Conservation (phyloP, 2,329 filamentous ascomycete genomes). For the Helotiales sp. region DNA sequence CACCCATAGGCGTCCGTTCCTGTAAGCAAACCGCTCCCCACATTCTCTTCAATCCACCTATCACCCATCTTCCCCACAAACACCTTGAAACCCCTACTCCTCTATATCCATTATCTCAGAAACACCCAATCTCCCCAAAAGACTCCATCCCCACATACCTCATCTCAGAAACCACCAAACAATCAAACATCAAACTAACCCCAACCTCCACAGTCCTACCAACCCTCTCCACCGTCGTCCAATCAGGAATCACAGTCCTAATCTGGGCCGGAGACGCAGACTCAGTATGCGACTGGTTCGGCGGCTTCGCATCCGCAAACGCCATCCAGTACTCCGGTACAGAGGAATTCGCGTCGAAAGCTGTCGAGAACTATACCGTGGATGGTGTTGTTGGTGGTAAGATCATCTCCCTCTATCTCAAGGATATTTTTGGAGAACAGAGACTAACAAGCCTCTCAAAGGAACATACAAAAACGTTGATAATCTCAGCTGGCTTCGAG, state of each 20-base stretch:
- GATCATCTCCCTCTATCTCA: not conserved
- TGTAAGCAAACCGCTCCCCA: not conserved
- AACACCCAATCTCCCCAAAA: no score
- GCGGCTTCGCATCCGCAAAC: conserved; percentile 40
- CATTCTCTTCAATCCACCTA: not conserved
- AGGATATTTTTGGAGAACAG: no score
- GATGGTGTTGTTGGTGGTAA: conserved; percentile 46
- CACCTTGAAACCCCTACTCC: no score
- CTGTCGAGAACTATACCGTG: conserved; percentile 46
- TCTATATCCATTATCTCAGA: no score
- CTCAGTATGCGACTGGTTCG: conserved; percentile 32
- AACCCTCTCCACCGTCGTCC: conserved; percentile 45
- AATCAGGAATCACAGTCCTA: conserved; percentile 48
- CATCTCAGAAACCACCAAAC: no score
- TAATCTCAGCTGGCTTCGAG: conserved; percentile 50
- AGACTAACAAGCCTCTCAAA: not conserved
- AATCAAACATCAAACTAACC: not conserved
- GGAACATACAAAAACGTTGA: conserved; percentile 43
- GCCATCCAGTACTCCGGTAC: conserved; percentile 44
- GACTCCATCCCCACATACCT: no score
- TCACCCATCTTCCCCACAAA: no score
- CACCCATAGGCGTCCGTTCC: no score
- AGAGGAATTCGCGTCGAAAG: conserved; percentile 40
- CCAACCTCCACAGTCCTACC: conserved; percentile 34
- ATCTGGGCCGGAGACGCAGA: conserved; percentile 59